Evolutionary conservation across 148 eudicot species (phyloP).

Genomic region (Vaccinium myrtillus): DNA sequence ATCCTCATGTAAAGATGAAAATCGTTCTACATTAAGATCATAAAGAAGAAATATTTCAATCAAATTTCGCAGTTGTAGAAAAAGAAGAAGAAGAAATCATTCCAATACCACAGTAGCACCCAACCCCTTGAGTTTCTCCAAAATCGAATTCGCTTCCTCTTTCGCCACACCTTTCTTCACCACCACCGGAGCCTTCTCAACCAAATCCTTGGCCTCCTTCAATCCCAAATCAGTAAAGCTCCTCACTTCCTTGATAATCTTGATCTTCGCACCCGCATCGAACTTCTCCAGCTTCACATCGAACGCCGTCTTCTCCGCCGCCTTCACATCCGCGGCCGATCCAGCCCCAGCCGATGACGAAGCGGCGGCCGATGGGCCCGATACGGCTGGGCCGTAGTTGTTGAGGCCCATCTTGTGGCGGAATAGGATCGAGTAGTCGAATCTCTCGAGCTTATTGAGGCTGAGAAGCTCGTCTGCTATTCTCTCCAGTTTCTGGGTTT

Average conservation of each 20-base stretch:
- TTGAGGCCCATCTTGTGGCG: constrained; percentile 60
- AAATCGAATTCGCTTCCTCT: constrained; percentile 64
- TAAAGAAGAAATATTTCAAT: not conserved
- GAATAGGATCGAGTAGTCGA: constrained; percentile 61
- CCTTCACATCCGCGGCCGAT: constrained; percentile 29
- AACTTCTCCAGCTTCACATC: constrained; percentile 80
- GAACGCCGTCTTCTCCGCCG: constrained; percentile 63
- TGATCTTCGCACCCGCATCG: constrained; percentile 37
- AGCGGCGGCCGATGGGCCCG: constrained; percentile 17
- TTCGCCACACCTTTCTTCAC: constrained; percentile 68
- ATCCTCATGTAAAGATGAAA: not conserved
- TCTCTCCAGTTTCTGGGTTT: constrained; percentile 56
- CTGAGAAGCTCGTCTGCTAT: constrained; percentile 63
- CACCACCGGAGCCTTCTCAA: constrained; percentile 71
- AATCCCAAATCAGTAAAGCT: constrained; percentile 25
- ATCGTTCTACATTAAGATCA: constrained; percentile 6
- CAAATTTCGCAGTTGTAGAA: not conserved
- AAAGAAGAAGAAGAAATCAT: constrained; percentile 27
- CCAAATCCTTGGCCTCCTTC: constrained; percentile 81
- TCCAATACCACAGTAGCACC: constrained; percentile 87
- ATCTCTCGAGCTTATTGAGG: constrained; percentile 63
- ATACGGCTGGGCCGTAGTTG: constrained; percentile 27
- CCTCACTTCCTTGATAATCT: constrained; percentile 23
- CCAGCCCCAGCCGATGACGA: not conserved
- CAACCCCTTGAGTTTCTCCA: constrained; percentile 65